These are phyloP conservation scores for Moricandia arvensis DNA, from an alignment of 345 rosid genomes.

Conservation along the genomic window DNA sequence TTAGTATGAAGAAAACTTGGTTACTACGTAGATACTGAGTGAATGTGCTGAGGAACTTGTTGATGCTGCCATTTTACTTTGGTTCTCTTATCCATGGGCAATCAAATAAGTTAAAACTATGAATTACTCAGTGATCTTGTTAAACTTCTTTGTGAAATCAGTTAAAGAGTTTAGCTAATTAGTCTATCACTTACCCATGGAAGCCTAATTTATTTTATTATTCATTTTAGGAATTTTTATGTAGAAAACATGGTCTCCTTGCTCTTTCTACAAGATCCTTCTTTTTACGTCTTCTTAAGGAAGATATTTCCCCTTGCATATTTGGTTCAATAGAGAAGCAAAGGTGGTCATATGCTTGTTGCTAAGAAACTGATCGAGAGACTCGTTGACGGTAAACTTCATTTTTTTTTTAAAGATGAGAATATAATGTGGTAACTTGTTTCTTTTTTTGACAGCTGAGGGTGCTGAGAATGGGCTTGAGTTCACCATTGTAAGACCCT, in stretches of 20 bases:
- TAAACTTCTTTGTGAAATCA: background rate
- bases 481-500: conserved; percentile 95
- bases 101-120: background rate
- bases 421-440: no score
- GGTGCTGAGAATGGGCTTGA: no score
- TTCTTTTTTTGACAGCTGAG: no score
- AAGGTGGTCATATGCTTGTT: conserved; percentile 99
- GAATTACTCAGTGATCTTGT: background rate
- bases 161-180: background rate
- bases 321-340: conserved; percentile 98
- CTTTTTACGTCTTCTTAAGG: no score
- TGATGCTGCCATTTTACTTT: background rate
- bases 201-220: background rate
- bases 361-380: conserved; percentile 98
- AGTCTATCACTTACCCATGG: background rate
- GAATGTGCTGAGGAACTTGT: background rate
- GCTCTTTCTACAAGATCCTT: no score
- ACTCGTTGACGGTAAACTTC: conserved; percentile 71
- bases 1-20: no score
- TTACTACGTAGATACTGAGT: no score
- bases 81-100: background rate
- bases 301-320: no score
- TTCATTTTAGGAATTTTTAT: no score
- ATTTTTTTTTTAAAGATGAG: no score
- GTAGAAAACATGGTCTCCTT: background rate